Percentiles rank a stretch among this genome's conserved stretches.
phyloP scores from a whole-genome alignment of 345 rosid species.

The Tarenaya hassleriana region DNA sequence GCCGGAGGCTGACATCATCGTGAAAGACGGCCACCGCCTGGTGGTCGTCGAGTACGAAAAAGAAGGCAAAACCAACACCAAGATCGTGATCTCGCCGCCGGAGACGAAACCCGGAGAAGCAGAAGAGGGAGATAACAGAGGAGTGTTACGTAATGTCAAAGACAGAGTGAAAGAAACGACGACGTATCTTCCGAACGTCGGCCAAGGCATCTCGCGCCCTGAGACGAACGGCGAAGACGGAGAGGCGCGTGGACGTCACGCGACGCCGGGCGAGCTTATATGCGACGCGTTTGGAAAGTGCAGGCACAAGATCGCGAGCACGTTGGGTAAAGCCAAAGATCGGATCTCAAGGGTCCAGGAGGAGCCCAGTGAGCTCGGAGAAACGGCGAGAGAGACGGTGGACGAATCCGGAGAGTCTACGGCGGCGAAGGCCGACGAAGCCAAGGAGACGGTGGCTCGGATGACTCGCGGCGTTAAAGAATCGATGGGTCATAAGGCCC shows the following conservation, averaged over 20 bases:
- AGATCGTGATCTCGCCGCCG: slow-evolving; percentile 48
- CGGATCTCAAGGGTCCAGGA: slow-evolving; percentile 1
- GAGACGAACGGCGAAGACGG: background rate
- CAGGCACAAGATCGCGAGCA: slow-evolving; percentile 38
- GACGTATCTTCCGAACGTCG: slow-evolving; percentile 25
- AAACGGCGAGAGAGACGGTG: slow-evolving; percentile 28
- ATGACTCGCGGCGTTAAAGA: slow-evolving; percentile 9
- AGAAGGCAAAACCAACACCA: slow-evolving; percentile 51
- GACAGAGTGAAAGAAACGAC: slow-evolving; percentile 32
- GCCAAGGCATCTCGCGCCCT: slow-evolving; percentile 28
- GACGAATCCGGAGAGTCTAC: slow-evolving; percentile 2
- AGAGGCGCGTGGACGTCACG: slow-evolving; percentile 16
- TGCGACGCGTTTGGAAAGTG: slow-evolving; percentile 63
- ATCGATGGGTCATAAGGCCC: background rate
- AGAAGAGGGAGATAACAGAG: background rate
- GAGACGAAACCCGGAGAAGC: slow-evolving; percentile 10
- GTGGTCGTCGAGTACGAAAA: slow-evolving; percentile 65
- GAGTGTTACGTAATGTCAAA: slow-evolving; percentile 10
- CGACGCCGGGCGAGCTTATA: slow-evolving; percentile 39
- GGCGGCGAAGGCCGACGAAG: slow-evolving; percentile 16
- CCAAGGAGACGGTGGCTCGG: slow-evolving; percentile 16
- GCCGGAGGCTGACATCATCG: slow-evolving; percentile 36
- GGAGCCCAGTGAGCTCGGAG: slow-evolving; percentile 20
- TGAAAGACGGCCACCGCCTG: slow-evolving; percentile 59
- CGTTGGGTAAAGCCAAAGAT: slow-evolving; percentile 39